Evolutionary conservation across 805 yeast species (phyloP), one percentile per base, ranked within the genome.

Genomic region (Ogataea siamensis): DNA sequence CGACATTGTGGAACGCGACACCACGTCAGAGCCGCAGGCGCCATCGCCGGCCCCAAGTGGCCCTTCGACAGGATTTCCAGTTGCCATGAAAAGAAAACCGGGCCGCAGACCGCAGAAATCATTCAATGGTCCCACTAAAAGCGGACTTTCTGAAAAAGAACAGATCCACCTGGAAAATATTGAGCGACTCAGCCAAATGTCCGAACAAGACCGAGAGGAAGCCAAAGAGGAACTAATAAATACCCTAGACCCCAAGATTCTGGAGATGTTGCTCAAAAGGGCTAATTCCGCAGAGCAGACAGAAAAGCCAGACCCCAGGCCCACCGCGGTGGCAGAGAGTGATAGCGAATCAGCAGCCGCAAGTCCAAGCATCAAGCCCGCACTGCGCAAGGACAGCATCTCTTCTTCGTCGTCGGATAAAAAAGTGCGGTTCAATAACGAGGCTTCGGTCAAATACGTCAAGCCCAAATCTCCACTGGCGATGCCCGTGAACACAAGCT

Each of bases 131-230:
- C 32, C 40, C 11, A 30, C 51, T 15, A 46, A 53, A 31, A 43
- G 48, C 3, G 62, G 59, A 11, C 43, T 73, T 32, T 63, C 81
- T 0, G 94, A 85, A 49, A 76, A 83, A 0, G 89, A 83, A 47
- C 72, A 76, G 54, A 86, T 88, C 15, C 91, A 87, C 56, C 57
- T 73, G 39, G 95, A 88, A 53, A 89, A 87, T 58, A 58, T 84
- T 44, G 74, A 78, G 25, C 67, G 70, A 27, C 57, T 89, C 39
- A 64, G 76, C 24, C 57, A 62, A 10, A 81, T 88, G 89, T 66
- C 81, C 2, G 70, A 68, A 2, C 81, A 74, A 12, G 87, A 88
- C 53, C 72, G 86, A 23, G 66, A 70, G 22, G 60, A 66, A 31
- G 91, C 86, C 47, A 71, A 76, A 46, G 73, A 75, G 45, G 95